These are phyloP conservation scores for Gaeumannomyces sp. DNA, from an alignment of 2,329 filamentous ascomycete species.

Conservation along the genomic window DNA sequence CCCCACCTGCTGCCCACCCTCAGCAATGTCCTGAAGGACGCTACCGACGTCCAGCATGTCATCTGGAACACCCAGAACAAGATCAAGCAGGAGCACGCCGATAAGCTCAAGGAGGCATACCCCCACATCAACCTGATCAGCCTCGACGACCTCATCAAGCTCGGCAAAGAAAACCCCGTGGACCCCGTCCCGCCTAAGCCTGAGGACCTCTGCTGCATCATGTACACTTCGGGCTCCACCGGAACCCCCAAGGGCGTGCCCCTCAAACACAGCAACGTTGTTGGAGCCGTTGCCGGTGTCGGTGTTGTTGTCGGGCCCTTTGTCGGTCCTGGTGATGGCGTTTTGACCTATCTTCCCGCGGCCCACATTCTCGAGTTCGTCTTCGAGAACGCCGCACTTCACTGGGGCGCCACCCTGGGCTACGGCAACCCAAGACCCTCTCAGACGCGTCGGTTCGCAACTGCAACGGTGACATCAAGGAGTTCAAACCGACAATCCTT, in stretches of 20 bases:
- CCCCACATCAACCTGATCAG: conserved; percentile 40
- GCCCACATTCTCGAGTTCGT: conserved; percentile 89
- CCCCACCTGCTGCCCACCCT: conserved; percentile 59
- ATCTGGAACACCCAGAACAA: conserved; percentile 51
- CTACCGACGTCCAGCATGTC: conserved; percentile 42
- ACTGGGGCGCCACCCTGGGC: conserved; percentile 83
- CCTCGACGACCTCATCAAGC: conserved; percentile 44
- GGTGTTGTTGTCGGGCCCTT: conserved; percentile 70
- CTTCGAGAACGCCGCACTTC: conserved; percentile 77
- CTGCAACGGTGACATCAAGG: conserved; percentile 81
- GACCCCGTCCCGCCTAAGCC: conserved; percentile 63
- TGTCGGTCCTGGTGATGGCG: conserved; percentile 68
- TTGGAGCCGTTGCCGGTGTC: conserved; percentile 73
- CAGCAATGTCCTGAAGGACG: conserved; percentile 46
- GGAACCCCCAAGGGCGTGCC: conserved; percentile 78
- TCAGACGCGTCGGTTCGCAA: conserved; percentile 78
- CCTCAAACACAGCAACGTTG: conserved; percentile 66
- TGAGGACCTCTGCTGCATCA: conserved; percentile 70
- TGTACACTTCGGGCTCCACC: conserved; percentile 73
- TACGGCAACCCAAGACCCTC: conserved; percentile 81
- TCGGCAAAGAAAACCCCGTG: conserved; percentile 56
- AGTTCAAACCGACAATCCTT: conserved; percentile 75
- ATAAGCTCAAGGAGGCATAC: conserved; percentile 44
- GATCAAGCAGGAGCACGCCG: conserved; percentile 43
- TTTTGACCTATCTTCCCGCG: conserved; percentile 78